Evolutionary conservation across 2,329 filamentous ascomycete species (phyloP).

Genomic region (Aspergillus tanneri): DNA sequence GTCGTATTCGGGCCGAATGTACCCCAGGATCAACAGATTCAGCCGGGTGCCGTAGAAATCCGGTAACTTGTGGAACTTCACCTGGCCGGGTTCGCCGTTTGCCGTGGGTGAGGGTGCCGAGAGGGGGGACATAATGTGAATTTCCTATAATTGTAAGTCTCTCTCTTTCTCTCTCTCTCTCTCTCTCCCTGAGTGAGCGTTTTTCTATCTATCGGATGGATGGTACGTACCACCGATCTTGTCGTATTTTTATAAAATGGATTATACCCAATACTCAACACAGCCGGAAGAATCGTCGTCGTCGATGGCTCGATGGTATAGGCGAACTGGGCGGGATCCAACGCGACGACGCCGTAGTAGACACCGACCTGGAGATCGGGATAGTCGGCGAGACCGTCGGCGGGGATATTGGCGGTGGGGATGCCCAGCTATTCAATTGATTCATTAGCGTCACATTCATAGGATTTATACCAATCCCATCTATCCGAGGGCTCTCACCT

Average conservation of each 20-base stretch:
- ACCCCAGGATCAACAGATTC: constrained; percentile 78
- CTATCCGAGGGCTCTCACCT: constrained; percentile 62
- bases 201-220: not conserved
- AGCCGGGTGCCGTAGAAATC: constrained; percentile 87
- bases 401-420: constrained; percentile 84
- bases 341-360: constrained; percentile 88
- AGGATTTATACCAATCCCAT: no score
- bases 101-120: constrained; percentile 39
- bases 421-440: constrained; percentile 70
- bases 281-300: constrained; percentile 69
- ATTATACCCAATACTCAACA: constrained; percentile 95
- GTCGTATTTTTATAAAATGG: constrained; percentile 93
- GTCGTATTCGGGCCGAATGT: constrained; percentile 84
- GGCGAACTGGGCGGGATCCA: constrained; percentile 51
- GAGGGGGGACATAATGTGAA: constrained; percentile 81
- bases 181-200: not conserved
- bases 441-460: no score
- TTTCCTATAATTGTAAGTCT: constrained; percentile 55
- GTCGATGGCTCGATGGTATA: constrained; percentile 16
- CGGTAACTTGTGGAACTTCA: constrained; percentile 43
- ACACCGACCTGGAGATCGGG: constrained; percentile 71
- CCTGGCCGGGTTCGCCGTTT: constrained; percentile 20
- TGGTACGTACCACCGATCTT: constrained; percentile 64
- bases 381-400: constrained; percentile 63
- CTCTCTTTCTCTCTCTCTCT: not conserved